phyloP scores from a whole-genome alignment of 495 filamentous ascomycete genomes.

The Daldinia concentrica region DNA sequence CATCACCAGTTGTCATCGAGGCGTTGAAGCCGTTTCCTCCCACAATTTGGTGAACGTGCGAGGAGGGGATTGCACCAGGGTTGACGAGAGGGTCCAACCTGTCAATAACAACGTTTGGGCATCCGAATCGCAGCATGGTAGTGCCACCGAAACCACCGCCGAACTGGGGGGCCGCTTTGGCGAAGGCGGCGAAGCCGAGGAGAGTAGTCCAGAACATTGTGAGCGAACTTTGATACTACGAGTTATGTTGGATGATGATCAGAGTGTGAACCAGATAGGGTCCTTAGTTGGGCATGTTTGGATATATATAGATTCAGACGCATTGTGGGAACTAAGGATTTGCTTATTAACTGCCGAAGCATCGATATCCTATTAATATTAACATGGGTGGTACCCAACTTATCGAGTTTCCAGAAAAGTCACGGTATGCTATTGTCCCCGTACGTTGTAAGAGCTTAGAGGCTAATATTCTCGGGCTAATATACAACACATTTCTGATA shows the following conservation, averaged over 20 bases:
- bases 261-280: conserved; percentile 9
- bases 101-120: conserved; percentile 56
- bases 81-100: conserved; percentile 56
- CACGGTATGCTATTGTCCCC: conserved; percentile 25
- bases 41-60: conserved; percentile 58
- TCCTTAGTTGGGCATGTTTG: conserved; percentile 10
- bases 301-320: conserved; percentile 35
- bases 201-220: conserved; percentile 53
- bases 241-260: conserved; percentile 12
- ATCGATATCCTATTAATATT: conserved; percentile 37
- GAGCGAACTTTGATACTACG: conserved; percentile 14
- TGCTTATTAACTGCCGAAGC: conserved; percentile 42
- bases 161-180: conserved; percentile 52
- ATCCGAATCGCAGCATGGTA: conserved; percentile 61
- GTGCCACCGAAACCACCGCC: conserved; percentile 44
- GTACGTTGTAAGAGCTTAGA: conserved; percentile 11
- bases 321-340: conserved; percentile 1
- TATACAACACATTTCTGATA: conserved; percentile 23
- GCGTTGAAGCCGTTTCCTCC: conserved; percentile 59
- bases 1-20: conserved; percentile 54
- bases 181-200: conserved; percentile 50
- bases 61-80: conserved; percentile 51
- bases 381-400: conserved; percentile 39
- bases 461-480: conserved; percentile 41
- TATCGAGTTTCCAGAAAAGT: conserved; percentile 29